Percentiles rank a stretch among this genome's conserved stretches.
Conservation (phyloP, 2,329 filamentous ascomycete species). For the Apiospora pterosperma region DNA sequence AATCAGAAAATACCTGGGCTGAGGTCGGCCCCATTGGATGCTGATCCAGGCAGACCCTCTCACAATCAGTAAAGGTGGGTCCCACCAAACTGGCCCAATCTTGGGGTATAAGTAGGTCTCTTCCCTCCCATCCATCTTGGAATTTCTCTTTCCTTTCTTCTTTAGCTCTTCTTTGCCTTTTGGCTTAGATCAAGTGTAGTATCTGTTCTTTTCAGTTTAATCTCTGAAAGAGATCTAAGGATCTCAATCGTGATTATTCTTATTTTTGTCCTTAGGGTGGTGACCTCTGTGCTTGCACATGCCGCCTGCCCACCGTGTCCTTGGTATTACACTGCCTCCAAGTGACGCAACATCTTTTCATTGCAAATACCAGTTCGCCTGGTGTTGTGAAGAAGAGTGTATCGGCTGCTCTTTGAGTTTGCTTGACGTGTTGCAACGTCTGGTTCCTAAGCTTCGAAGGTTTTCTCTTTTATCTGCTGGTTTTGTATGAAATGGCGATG, state of each 20-base stretch:
- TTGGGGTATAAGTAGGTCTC: background rate
- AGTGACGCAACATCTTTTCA: slow-evolving; percentile 67
- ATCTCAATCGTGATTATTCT: slow-evolving; percentile 75
- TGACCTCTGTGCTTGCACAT: slow-evolving; percentile 72
- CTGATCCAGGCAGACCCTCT: background rate
- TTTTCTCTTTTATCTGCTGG: background rate
- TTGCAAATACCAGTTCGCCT: slow-evolving; percentile 51
- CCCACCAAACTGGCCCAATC: background rate
- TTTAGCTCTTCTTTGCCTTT: slow-evolving; percentile 42
- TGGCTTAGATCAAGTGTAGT: slow-evolving; percentile 80
- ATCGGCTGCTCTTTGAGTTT: background rate
- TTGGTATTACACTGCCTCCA: slow-evolving; percentile 72
- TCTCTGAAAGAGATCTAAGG: slow-evolving; percentile 81
- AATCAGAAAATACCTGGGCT: background rate
- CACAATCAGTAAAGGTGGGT: background rate
- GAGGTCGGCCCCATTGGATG: background rate
- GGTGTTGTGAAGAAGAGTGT: slow-evolving; percentile 54
- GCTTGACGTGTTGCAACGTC: background rate
- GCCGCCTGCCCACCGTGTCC: slow-evolving; percentile 63
- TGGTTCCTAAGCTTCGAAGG: background rate
- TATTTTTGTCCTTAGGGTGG: slow-evolving; percentile 63
- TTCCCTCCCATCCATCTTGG: background rate
- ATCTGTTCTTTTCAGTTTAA: slow-evolving; percentile 98
- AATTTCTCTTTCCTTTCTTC: slow-evolving; percentile 9
- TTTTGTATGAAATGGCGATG: background rate